Evolutionary conservation across 768 basidiomycete species (phyloP).

Genomic region (Cystobasidium tubakii): DNA sequence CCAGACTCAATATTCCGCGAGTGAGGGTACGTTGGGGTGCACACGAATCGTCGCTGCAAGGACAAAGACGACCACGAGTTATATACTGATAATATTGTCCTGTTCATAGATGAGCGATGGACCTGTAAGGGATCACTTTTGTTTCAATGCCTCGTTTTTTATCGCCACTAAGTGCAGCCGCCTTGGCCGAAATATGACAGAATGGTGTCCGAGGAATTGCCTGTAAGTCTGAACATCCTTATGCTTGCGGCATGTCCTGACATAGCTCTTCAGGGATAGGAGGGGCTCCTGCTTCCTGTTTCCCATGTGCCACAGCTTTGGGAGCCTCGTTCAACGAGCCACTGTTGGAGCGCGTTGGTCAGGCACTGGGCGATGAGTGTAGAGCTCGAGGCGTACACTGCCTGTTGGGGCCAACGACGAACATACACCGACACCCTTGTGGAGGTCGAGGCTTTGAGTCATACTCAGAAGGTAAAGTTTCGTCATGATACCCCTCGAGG

Average conservation of each 20-base stretch:
- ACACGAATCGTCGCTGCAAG: too few species aligned
- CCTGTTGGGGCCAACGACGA: constrained; percentile 47
- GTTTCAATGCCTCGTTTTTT: background rate
- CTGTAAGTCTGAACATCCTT: constrained; percentile 33
- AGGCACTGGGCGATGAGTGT: constrained; percentile 57
- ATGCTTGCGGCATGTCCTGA: background rate
- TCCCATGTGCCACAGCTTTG: constrained; percentile 58
- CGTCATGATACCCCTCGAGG: too few species aligned
- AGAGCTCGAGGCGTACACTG: constrained; percentile 53
- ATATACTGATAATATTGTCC: background rate
- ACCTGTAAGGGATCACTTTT: constrained; percentile 25
- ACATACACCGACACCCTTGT: constrained; percentile 48
- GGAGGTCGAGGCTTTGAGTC: constrained; percentile 50
- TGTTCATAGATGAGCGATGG: background rate
- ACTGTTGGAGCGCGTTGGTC: constrained; percentile 54
- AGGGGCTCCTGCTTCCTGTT: constrained; percentile 51
- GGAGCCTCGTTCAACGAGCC: constrained; percentile 59
- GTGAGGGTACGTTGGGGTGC: too few species aligned
- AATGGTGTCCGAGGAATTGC: constrained; percentile 40
- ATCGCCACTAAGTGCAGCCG: background rate
- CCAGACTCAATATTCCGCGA: constrained; percentile 28
- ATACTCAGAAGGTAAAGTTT: constrained; percentile 42
- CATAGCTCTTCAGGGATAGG: background rate
- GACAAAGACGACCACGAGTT: too few species aligned
- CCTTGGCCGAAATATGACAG: constrained; percentile 1